Conservation (phyloP, 345 rosid genomes). For the Euclidium syriacum region DNA sequence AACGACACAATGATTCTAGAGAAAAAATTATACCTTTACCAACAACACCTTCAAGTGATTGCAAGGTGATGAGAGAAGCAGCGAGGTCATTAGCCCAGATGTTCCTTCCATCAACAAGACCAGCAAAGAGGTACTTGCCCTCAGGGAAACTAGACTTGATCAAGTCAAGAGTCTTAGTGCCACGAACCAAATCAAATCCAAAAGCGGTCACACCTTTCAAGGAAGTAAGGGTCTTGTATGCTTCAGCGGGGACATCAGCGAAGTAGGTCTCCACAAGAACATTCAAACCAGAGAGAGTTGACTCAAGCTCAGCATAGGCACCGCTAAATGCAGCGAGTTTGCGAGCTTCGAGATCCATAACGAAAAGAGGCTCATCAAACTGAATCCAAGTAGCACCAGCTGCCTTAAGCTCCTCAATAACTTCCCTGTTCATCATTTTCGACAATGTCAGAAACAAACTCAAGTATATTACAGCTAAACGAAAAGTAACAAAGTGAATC, state of each 20-base stretch:
- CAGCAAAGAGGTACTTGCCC: conserved; percentile 91
- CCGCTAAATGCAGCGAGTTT: conserved; percentile 73
- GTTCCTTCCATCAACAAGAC: conserved; percentile 97
- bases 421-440: conserved; percentile 58
- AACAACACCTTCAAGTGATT: conserved; percentile 61
- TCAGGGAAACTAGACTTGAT: conserved; percentile 72
- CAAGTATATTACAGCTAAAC: background rate
- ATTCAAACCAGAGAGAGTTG: conserved; percentile 73
- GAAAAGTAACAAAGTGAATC: background rate
- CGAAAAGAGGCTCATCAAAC: conserved; percentile 88
- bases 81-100: conserved; percentile 98
- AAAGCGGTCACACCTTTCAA: conserved; percentile 81
- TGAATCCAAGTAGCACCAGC: conserved; percentile 98
- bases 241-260: conserved; percentile 82
- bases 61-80: conserved; percentile 58
- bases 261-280: conserved; percentile 91
- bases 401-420: conserved; percentile 77
- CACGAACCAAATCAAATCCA: conserved; percentile 92
- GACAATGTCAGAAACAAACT: conserved; percentile 18
- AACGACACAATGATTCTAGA: background rate
- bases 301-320: conserved; percentile 76
- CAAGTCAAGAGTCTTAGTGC: conserved; percentile 73
- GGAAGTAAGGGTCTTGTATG: conserved; percentile 70
- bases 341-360: conserved; percentile 83
- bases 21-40: conserved; percentile 64